Evolutionary conservation across 805 yeast species (phyloP).

Genomic region (Cyberlindnera maritima): DNA sequence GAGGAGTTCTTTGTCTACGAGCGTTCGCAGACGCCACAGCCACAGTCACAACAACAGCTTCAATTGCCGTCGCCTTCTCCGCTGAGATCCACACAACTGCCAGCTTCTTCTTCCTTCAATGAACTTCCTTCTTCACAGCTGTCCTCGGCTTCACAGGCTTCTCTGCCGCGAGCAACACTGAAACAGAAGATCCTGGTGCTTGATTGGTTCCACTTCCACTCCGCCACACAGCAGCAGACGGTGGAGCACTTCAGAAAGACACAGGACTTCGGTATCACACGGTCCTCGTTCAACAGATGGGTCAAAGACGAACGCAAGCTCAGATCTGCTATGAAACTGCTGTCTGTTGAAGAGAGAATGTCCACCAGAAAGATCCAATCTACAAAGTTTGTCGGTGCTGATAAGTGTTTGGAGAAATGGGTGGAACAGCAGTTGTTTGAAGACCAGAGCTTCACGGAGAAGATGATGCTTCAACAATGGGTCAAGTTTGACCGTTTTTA

Average conservation of each 20-base stretch:
- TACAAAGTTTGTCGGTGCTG: constrained; percentile 32
- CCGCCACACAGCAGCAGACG: constrained; percentile 34
- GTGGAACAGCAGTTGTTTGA: constrained; percentile 37
- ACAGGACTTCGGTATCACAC: constrained; percentile 35
- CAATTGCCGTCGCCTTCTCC: neutral
- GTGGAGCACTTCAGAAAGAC: constrained; percentile 32
- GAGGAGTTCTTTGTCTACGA: neutral
- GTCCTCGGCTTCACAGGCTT: constrained; percentile 8
- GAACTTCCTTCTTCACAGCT: constrained; percentile 9
- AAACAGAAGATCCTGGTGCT: constrained; percentile 12
- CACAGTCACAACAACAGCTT: neutral
- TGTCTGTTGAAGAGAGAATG: constrained; percentile 26
- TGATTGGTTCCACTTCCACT: constrained; percentile 32
- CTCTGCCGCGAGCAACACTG: constrained; percentile 7
- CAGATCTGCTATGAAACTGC: constrained; percentile 28
- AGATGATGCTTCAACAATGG: constrained; percentile 32
- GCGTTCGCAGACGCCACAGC: neutral
- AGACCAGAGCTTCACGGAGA: constrained; percentile 28
- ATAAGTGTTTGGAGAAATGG: constrained; percentile 34
- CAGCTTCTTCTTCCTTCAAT: neutral
- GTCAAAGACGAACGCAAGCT: constrained; percentile 32
- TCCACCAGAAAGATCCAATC: constrained; percentile 13
- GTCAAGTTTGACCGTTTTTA: constrained; percentile 19
- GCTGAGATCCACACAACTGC: neutral
- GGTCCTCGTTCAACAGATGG: constrained; percentile 41